Evolutionary conservation across 495 filamentous ascomycete species (phyloP).

Genomic region (Aspergillus biplanus): DNA sequence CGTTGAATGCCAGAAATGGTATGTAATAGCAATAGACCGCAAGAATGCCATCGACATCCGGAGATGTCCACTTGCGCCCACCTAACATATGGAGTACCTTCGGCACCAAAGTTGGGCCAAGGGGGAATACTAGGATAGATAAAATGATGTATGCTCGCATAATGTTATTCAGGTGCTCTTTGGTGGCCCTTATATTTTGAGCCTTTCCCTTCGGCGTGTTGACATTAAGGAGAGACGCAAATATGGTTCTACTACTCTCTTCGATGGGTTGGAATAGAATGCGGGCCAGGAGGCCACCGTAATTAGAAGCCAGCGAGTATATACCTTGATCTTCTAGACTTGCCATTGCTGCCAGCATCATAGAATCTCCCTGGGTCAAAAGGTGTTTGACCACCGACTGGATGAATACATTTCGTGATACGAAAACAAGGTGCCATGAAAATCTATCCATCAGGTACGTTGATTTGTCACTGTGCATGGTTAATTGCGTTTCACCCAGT

Average conservation of each 20-base stretch:
- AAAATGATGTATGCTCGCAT: constrained; percentile 58
- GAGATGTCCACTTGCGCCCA: constrained; percentile 69
- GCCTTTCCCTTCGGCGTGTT: constrained; percentile 25
- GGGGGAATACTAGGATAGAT: constrained; percentile 62
- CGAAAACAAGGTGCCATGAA: constrained; percentile 63
- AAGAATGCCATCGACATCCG: constrained; percentile 68
- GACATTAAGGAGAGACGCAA: constrained; percentile 65
- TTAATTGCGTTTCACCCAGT: constrained; percentile 1
- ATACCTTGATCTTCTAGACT: constrained; percentile 83
- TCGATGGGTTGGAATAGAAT: constrained; percentile 95
- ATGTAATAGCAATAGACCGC: constrained; percentile 88
- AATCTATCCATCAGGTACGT: constrained; percentile 65
- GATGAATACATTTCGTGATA: constrained; percentile 79
- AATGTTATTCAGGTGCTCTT: constrained; percentile 39
- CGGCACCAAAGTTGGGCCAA: constrained; percentile 75
- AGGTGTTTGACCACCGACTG: constrained; percentile 89
- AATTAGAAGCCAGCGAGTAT: constrained; percentile 92
- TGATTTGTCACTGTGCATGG: constrained; percentile 28
- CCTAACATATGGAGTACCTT: constrained; percentile 71
- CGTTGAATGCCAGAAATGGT: constrained; percentile 89
- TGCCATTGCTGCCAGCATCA: constrained; percentile 78
- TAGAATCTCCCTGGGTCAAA: constrained; percentile 90
- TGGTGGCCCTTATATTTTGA: constrained; percentile 31
- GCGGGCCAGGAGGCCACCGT: constrained; percentile 87
- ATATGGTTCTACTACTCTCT: constrained; percentile 85